phyloP scores from a whole-genome alignment of 2,329 filamentous ascomycete genomes.

The Paecilomyces sp. region DNA sequence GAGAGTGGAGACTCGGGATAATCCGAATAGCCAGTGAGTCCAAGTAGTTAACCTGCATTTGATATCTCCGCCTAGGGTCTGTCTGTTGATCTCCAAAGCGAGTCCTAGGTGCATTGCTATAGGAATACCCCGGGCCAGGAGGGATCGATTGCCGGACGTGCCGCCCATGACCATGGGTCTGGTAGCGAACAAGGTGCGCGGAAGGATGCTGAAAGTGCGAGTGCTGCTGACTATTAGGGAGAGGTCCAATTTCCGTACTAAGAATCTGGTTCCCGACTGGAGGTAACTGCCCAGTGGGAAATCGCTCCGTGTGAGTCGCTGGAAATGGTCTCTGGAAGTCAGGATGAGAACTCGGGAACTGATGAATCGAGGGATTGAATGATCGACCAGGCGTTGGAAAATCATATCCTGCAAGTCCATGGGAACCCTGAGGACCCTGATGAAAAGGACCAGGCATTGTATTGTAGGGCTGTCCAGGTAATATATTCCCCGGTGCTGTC shows the following conservation, averaged over 20 bases:
- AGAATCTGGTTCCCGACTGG: background rate
- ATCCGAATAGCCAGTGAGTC: slow-evolving; percentile 38
- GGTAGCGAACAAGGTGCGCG: background rate
- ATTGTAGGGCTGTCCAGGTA: background rate
- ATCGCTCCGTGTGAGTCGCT: background rate
- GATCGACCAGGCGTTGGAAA: background rate
- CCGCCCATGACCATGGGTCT: background rate
- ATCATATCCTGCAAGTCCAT: background rate
- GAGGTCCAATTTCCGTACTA: background rate
- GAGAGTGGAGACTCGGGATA: slow-evolving; percentile 57
- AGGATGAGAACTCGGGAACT: background rate
- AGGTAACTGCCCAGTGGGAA: background rate
- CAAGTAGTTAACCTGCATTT: slow-evolving; percentile 21
- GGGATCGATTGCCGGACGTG: background rate
- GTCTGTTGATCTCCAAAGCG: slow-evolving; percentile 9
- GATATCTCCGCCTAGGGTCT: slow-evolving; percentile 5
- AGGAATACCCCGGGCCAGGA: slow-evolving; percentile 3
- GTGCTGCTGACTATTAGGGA: background rate
- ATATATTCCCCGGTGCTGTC: background rate
- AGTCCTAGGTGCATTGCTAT: slow-evolving; percentile 2
- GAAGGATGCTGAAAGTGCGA: background rate
- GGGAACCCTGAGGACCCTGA: background rate
- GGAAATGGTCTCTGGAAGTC: background rate
- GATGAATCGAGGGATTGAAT: background rate
- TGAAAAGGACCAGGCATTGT: background rate